Evolutionary conservation across 1,284 basidiomycete genomes (phyloP), one percentile per base, ranked within the genome.

Genomic region (Cryptococcus amylolentus): DNA sequence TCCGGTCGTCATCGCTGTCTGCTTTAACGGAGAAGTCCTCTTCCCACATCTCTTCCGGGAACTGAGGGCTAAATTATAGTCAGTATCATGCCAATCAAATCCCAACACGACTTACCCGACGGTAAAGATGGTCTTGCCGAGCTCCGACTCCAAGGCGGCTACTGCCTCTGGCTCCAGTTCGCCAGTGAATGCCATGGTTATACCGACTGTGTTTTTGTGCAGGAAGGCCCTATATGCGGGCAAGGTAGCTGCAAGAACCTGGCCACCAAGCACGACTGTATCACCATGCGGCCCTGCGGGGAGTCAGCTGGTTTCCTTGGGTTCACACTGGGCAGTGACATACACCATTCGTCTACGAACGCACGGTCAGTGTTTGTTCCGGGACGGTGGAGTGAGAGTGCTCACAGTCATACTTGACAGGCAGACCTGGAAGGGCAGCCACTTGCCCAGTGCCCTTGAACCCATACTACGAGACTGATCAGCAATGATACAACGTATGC

Each of bases 351-450:
- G 31, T 35, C 31, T 35, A 35, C 10, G 31, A 6, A 8, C 10
- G 31, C 31, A 35, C 1, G 5, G 31, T 35, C 31, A 35, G 31
- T 35, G 10, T 35, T 35, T 8, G 4, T 6, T 35, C 7, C 31
- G 31, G 6, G 31, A 35, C 10, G 31, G 31, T 6, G 28, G 27
- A 8, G 4, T 18, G 48, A 42, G 9, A 28, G 37, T 20, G 47
- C 60, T 56, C 37, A 62, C 57, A 62, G 44, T 62, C 60, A 44
- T 43, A 62, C 40, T 55, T 62, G 23, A 54, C 10, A n/a, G 60
- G 51, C 18, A 62, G 49, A 18, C 54, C 60, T 13, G 60, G 60
- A 14, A 62, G 31, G 14, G 42, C 18, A 16, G 40, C 47, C 2
- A 56, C 57, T 38, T 49, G 23, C 16, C 60, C 60, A 18, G 45